Percentiles rank a stretch among this genome's conserved stretches.
Conservation (phyloP, 176 grass and related monocot genomes). For the Chrysopogon serrulatus region DNA sequence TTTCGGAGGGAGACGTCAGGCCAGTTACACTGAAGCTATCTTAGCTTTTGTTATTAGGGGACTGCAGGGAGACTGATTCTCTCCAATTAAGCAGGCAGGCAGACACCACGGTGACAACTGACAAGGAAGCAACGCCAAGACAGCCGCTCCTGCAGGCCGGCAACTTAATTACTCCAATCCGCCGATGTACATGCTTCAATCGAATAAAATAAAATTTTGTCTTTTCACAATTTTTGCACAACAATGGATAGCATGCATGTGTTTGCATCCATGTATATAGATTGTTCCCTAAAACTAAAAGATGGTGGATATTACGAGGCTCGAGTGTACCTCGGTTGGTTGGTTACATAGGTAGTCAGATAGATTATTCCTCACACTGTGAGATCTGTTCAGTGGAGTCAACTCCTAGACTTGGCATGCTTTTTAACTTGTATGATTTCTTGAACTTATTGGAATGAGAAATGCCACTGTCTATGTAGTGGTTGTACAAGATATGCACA, state of each 20-base stretch:
- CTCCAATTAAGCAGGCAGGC: neutral
- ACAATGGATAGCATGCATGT: neutral
- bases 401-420: too few species aligned
- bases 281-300: neutral
- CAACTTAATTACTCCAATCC: neutral
- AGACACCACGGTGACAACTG: neutral
- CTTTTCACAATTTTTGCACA: neutral
- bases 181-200: neutral
- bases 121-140: slow-evolving; percentile 20
- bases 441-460: too few species aligned
- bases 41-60: neutral
- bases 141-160: slow-evolving; percentile 31
- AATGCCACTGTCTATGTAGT: too few species aligned
- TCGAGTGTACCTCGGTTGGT: neutral
- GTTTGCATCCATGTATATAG: neutral
- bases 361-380: too few species aligned
- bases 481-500: too few species aligned
- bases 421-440: too few species aligned
- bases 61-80: slow-evolving; percentile 18
- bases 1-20: slow-evolving; percentile 27
- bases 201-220: neutral
- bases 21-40: slow-evolving; percentile 26
- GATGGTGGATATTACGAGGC: neutral
- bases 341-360: too few species aligned
- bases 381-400: too few species aligned